Evolutionary conservation across 2,329 filamentous ascomycete species (phyloP).

Genomic region (Paraconiothyrium sp.): DNA sequence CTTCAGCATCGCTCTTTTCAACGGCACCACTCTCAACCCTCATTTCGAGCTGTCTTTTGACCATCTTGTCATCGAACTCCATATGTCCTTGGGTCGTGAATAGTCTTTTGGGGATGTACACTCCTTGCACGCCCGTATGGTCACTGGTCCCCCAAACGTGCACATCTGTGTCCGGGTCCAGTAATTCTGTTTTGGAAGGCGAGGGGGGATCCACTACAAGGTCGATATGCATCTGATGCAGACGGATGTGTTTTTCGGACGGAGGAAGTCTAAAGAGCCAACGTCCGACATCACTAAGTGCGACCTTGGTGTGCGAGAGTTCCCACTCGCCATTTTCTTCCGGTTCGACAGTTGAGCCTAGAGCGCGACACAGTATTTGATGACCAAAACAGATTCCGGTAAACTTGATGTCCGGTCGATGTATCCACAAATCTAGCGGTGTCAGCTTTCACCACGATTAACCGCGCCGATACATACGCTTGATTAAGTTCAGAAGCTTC

Average conservation of each 20-base stretch:
- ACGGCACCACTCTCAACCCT: constrained; percentile 55
- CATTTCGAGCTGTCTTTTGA: constrained; percentile 56
- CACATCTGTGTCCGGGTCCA: constrained; percentile 53
- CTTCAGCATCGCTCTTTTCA: constrained; percentile 46
- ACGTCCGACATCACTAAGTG: constrained; percentile 52
- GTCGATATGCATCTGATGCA: constrained; percentile 61
- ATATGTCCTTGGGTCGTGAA: constrained; percentile 60
- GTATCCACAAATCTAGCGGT: constrained; percentile 58
- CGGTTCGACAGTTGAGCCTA: constrained; percentile 53
- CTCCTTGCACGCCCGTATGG: constrained; percentile 56
- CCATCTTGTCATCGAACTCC: constrained; percentile 58
- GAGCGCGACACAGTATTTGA: constrained; percentile 56
- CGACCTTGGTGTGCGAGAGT: constrained; percentile 55
- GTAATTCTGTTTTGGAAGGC: constrained; percentile 28
- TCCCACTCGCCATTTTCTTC: constrained; percentile 57
- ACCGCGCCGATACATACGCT: constrained; percentile 41
- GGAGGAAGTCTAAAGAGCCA: constrained; percentile 51
- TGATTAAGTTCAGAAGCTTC: constrained; percentile 56
- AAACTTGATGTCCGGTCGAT: constrained; percentile 61
- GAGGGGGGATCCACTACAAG: constrained; percentile 51
- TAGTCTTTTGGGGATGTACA: constrained; percentile 57
- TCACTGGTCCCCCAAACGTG: constrained; percentile 60
- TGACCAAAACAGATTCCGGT: constrained; percentile 61
- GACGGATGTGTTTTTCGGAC: constrained; percentile 43
- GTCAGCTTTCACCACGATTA: constrained; percentile 15